Base-by-base conservation (phyloP, 768 basidiomycete genomes). In the Artomyces pyxidatus region DNA sequence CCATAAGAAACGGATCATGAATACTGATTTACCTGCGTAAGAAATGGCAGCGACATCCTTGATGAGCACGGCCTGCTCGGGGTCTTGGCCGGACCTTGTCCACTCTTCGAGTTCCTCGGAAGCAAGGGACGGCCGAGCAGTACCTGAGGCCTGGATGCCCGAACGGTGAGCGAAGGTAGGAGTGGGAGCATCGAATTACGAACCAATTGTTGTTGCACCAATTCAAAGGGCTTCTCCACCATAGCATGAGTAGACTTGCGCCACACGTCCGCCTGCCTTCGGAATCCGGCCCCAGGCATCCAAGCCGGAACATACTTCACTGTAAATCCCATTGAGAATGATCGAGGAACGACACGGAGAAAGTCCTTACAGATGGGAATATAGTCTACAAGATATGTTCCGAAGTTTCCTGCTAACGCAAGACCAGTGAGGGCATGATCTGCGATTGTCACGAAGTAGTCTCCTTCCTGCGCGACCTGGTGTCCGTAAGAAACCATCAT, bases 281-380 rank as follows among this genome's bases (percentile, higher is more conserved):
- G 74, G 65, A 76, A 80, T 0, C 54, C 61, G 6, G 71, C 69
- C 11, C 75, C 74, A 6, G 78, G 78, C 26, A 80, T 57, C 59
- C 64, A 78, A 3, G 67, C 61, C 3, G 78, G 78, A n/a, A 78
- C 49, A 43, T 73, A 70, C 25, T 74, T 74, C 19, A 78, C 67
- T 63, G 28, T 26, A 35, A 0, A 44, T 37, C 14, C 12, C 14
- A 17, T 10, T 19, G 29, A 7, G 16, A 5, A 42, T 6, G 17
- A 7, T 16, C 6, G 4, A 51, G 14, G 48, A 40, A 8, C 0
- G 17, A 19, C 19, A 62, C 10, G 10, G 32, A 21, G 16, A 21
- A 41, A 17, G 11, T 19, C 14, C 65, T 59, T 30, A 68, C 67
- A 52, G 19, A 52, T 47, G 5, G 65, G 65, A 41, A 67, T 47